phyloP scores from a whole-genome alignment of 805 yeast genomes.

The Groenewaldozyma salmanticensis region DNA sequence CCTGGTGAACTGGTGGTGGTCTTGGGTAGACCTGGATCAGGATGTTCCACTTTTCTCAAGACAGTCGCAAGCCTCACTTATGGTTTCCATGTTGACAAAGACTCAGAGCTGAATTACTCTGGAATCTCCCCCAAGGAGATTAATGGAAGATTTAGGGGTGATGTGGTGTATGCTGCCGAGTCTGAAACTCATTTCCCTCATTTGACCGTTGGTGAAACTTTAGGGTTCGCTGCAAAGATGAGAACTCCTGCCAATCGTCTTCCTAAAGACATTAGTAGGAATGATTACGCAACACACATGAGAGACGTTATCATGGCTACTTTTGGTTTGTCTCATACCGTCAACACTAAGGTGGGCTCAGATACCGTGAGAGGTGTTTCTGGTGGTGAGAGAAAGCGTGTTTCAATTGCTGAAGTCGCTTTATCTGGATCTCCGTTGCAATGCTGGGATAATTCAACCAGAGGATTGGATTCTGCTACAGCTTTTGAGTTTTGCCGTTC shows the following conservation, averaged over 20 bases:
- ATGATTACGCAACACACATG: conserved; percentile 38
- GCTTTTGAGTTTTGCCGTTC: conserved; percentile 56
- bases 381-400: conserved; percentile 51
- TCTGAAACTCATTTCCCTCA: conserved; percentile 56
- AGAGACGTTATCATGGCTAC: conserved; percentile 43
- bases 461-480: conserved; percentile 65
- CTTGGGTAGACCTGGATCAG: conserved; percentile 72
- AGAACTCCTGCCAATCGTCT: conserved; percentile 50
- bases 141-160: conserved; percentile 44
- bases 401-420: conserved; percentile 43
- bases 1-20: conserved; percentile 68
- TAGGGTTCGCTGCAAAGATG: conserved; percentile 44
- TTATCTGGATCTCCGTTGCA: conserved; percentile 38
- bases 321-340: conserved; percentile 33
- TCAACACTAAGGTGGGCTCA: conserved; percentile 35
- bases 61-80: conserved; percentile 43
- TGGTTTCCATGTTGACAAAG: conserved; percentile 41
- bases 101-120: conserved; percentile 36
- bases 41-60: conserved; percentile 54
- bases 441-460: conserved; percentile 61
- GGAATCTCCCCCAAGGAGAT: conserved; percentile 39
- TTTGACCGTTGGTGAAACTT: conserved; percentile 51
- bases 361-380: conserved; percentile 48
- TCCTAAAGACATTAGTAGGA: conserved; percentile 37
- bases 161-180: conserved; percentile 56